These are phyloP conservation scores for Blumeriella jaapii DNA, from an alignment of 2,329 filamentous ascomycete species.

Conservation along the genomic window DNA sequence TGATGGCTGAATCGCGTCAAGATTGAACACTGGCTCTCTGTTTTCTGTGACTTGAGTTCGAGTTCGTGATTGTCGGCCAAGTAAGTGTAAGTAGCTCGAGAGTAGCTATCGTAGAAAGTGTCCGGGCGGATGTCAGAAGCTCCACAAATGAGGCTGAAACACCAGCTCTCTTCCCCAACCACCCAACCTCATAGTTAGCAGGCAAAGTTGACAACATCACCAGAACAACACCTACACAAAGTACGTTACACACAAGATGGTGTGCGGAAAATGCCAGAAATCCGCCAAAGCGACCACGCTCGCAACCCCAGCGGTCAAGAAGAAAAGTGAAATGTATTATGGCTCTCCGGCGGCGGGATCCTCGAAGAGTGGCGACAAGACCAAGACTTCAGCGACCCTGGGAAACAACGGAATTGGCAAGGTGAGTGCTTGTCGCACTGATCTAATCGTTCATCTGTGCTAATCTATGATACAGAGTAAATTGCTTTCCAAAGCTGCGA, in stretches of 20 bases:
- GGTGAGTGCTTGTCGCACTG: slow-evolving; percentile 28
- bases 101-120: too few species aligned
- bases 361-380: slow-evolving; percentile 30
- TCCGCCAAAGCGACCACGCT: slow-evolving; percentile 47
- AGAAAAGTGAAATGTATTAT: slow-evolving; percentile 55
- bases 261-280: slow-evolving; percentile 54
- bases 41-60: too few species aligned
- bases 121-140: too few species aligned
- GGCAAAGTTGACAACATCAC: too few species aligned
- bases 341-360: slow-evolving; percentile 37
- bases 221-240: too few species aligned
- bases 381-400: slow-evolving; percentile 39
- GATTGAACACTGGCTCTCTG: too few species aligned
- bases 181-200: too few species aligned
- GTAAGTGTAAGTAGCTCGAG: too few species aligned
- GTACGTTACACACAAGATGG: slow-evolving; percentile 38
- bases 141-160: too few species aligned
- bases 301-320: slow-evolving; percentile 53
- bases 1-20: too few species aligned
- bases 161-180: slow-evolving; percentile 1
- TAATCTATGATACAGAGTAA: slow-evolving; percentile 39
- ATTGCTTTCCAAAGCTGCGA: slow-evolving; percentile 49
- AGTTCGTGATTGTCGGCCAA: too few species aligned
- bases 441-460: neutral
- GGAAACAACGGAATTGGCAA: slow-evolving; percentile 49